phyloP scores from a whole-genome alignment of 2,329 filamentous ascomycete species.

The Curvularia sp. region DNA sequence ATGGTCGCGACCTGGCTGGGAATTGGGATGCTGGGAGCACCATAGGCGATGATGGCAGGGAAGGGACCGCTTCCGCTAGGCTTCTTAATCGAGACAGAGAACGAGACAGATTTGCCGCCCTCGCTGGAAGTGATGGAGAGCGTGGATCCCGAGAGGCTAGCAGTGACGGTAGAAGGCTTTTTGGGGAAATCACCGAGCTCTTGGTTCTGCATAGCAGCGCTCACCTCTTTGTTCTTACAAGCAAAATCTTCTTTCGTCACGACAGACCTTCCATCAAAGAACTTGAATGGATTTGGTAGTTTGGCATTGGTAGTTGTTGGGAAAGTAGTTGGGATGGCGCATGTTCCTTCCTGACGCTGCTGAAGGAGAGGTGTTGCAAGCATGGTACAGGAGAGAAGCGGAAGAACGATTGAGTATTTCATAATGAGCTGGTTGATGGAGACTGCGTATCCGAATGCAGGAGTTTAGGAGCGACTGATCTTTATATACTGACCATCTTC shows the following conservation, averaged over 20 bases:
- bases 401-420: conserved; percentile 43
- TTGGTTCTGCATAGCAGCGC: conserved; percentile 45
- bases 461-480: not conserved
- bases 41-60: conserved; percentile 66
- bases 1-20: conserved; percentile 64
- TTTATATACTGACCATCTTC: conserved; percentile 23
- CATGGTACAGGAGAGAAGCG: conserved; percentile 40
- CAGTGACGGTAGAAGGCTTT: conserved; percentile 44
- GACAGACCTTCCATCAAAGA: conserved; percentile 46
- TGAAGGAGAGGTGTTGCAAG: conserved; percentile 40
- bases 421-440: conserved; percentile 29
- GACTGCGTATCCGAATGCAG: conserved; percentile 14
- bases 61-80: conserved; percentile 57
- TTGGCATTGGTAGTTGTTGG: conserved; percentile 42
- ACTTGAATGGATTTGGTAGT: conserved; percentile 50
- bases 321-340: conserved; percentile 41
- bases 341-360: conserved; percentile 39
- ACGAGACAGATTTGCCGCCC: conserved; percentile 46
- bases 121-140: conserved; percentile 48
- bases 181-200: conserved; percentile 50
- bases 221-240: conserved; percentile 50
- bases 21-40: conserved; percentile 62
- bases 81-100: conserved; percentile 48
- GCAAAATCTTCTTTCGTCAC: conserved; percentile 45
- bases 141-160: conserved; percentile 39